Evolutionary conservation across 805 yeast genomes (phyloP), one percentile per base, ranked within the genome.

Genomic region (Candida michaelii): DNA sequence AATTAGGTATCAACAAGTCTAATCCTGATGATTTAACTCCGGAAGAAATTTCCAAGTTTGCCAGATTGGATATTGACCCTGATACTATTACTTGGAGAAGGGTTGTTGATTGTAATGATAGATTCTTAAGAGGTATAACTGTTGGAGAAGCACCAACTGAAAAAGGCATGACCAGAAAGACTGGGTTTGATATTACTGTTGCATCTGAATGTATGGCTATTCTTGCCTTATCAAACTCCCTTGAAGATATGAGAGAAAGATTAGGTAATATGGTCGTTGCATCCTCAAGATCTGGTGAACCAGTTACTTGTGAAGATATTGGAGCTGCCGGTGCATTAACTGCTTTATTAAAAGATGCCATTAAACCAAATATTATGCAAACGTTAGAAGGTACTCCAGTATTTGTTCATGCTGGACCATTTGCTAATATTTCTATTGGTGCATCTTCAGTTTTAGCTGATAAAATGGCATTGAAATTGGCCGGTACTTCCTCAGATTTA

Each of bases 341-440:
- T 38, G 97, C 98, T 10, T 75, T 91, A 58, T 73, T 91, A 76
- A 91, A 89, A 70, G 98, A 91, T 61, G 96, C 98, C 17, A 83
- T 91, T 62, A 91, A 90, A 71, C 98, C 98, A 52, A 91, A 88
- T 62, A 67, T 91, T 62, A 91, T 91, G 98, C 98, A 91, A 69
- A 88, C 97, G 39, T 76, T 91, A 48, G 97, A 91, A 69, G 98
- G 98, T 46, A 90, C 97, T 6, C 98, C 98, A 5, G 98, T 91
- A 18, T 82, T 91, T 58, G 96, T 91, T 14, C 98, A 91, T 62
- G 97, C 97, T 30, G 98, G 98, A 49, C 98, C 98, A 21, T 91
- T 91, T 64, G 98, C 98, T 52, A 91, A 91, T 69, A 91, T 91
- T 51, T 87, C 96, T 25, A 91, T 91, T 61, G 99, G 99, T 55